These are phyloP conservation scores for Antitrichia curtipendula DNA, from an alignment of 225 moss, liverwort and hornwort species.

Conservation along the genomic window DNA sequence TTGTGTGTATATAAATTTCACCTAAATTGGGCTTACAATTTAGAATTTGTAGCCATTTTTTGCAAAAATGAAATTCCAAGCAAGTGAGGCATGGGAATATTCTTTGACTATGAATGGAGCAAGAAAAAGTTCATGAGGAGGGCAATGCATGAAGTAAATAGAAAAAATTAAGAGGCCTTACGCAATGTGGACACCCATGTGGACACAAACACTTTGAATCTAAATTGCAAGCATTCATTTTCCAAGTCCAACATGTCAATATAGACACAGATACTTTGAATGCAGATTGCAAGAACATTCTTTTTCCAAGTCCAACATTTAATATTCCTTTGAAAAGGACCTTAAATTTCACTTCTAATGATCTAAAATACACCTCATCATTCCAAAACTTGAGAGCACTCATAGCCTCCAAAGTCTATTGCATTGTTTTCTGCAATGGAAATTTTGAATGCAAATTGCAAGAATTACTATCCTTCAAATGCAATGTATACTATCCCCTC, in stretches of 20 bases:
- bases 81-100: rapidly evolving
- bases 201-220: neutral
- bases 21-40: rapidly evolving
- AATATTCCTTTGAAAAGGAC: rapidly evolving
- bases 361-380: neutral
- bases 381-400: neutral
- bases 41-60: neutral
- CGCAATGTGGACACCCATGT: neutral
- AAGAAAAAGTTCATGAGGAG: rapidly evolving
- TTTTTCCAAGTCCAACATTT: rapidly evolving
- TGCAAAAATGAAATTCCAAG: neutral
- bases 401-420: neutral
- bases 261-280: neutral
- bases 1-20: neutral
- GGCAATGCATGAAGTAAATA: neutral
- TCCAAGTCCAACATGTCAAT: neutral
- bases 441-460: neutral
- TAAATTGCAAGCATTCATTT: neutral
- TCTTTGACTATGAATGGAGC: neutral
- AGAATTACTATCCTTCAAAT: neutral
- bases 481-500: rapidly evolving
- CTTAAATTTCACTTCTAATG: neutral
- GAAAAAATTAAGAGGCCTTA: rapidly evolving
- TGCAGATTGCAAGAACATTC: neutral
- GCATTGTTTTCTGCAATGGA: neutral